Conservation (phyloP, 1,284 basidiomycete species). For the Athelia psychrophila region DNA sequence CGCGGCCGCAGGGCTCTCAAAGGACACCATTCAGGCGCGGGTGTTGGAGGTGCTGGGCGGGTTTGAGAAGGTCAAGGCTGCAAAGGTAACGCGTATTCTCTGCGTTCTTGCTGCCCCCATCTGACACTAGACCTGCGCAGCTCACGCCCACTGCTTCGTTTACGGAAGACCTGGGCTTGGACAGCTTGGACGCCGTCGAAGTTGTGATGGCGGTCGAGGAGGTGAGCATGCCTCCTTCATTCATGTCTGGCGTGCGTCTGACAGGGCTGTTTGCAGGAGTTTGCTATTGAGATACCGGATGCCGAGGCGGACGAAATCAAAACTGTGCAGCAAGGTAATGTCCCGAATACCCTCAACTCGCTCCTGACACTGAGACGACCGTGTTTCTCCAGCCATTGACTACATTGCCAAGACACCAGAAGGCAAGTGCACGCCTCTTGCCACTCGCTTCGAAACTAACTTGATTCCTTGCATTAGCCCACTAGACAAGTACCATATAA, state of each 20-base stretch:
- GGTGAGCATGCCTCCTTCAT: slow-evolving; percentile 43
- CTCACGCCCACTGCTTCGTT: slow-evolving; percentile 77
- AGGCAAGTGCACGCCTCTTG: slow-evolving; percentile 45
- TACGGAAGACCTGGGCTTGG: slow-evolving; percentile 87
- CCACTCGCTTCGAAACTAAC: slow-evolving; percentile 21
- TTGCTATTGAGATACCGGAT: slow-evolving; percentile 93
- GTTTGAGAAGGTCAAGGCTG: slow-evolving; percentile 91
- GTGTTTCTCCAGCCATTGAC: slow-evolving; percentile 75
- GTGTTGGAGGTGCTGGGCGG: slow-evolving; percentile 89
- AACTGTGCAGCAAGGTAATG: slow-evolving; percentile 89
- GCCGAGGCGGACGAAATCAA: slow-evolving; percentile 98
- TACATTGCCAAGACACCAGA: slow-evolving; percentile 96
- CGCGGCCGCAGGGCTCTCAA: slow-evolving; percentile 70
- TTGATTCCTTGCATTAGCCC: not conserved
- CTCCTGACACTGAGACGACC: not conserved
- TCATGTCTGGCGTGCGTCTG: slow-evolving; percentile 2
- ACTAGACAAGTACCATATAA: not conserved
- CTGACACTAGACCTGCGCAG: slow-evolving; percentile 37
- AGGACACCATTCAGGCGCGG: slow-evolving; percentile 77
- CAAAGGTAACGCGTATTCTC: slow-evolving; percentile 60
- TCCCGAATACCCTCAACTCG: slow-evolving; percentile 1
- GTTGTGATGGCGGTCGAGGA: slow-evolving; percentile 99
- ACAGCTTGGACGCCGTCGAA: slow-evolving; percentile 97
- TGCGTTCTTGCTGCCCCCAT: slow-evolving; percentile 10
- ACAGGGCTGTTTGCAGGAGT: slow-evolving; percentile 53